Evolutionary conservation across 2,329 filamentous ascomycete genomes (phyloP).

Genomic region (Mollisia scopiformis): DNA sequence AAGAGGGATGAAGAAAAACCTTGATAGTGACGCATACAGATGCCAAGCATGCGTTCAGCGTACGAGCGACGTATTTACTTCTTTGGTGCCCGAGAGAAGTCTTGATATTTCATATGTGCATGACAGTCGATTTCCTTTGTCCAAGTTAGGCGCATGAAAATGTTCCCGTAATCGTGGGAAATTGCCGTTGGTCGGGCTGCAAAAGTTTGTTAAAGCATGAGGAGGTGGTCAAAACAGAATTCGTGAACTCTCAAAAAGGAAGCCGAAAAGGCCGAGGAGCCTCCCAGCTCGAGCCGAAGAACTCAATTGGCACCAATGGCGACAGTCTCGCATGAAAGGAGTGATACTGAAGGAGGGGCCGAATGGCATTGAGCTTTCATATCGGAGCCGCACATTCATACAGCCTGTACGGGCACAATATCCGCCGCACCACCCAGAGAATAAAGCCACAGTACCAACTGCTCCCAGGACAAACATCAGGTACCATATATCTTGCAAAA

Average conservation of each 20-base stretch:
- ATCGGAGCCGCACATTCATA: conserved; percentile 4
- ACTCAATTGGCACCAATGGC: neutral
- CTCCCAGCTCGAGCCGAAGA: neutral
- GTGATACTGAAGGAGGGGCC: neutral
- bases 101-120: neutral
- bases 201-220: neutral
- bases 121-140: neutral
- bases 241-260: neutral
- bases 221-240: neutral
- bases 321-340: neutral
- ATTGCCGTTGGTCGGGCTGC: neutral
- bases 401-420: conserved; percentile 13
- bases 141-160: neutral
- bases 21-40: neutral
- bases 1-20: neutral
- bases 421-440: conserved; percentile 17
- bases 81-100: neutral
- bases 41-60: neutral
- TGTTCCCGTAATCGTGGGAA: neutral
- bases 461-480: neutral
- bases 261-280: neutral
- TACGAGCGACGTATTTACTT: neutral
- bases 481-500: neutral
- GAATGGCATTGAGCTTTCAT: neutral
- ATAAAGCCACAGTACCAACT: conserved; percentile 1